A percentile compares a stretch with the other conserved stretches of the same genome.
phyloP scores from a whole-genome alignment of 1,139 yeast species.

The Pichia sp. region DNA sequence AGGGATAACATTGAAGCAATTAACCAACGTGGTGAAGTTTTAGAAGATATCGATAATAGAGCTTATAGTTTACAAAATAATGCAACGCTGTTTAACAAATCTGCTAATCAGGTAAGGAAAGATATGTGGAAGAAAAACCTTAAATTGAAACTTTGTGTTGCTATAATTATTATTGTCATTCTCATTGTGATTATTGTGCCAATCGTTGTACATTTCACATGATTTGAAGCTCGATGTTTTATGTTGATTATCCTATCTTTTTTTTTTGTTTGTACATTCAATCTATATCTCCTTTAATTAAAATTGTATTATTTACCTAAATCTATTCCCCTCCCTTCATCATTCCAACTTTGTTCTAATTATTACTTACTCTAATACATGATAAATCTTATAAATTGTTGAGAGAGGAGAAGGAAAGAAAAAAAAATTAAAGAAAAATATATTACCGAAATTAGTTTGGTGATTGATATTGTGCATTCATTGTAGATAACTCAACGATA shows the following conservation, averaged over 20 bases:
- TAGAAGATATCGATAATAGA: conserved; percentile 88
- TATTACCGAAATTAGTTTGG: not conserved
- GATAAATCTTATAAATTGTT: no score
- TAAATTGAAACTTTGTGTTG: conserved; percentile 91
- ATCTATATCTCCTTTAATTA: not conserved
- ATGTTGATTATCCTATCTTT: not conserved
- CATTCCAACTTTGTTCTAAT: no score
- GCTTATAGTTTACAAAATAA: conserved; percentile 89
- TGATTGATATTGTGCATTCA: conserved; percentile 44
- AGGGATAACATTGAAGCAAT: conserved; percentile 94
- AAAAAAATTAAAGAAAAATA: no score
- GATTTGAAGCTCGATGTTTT: conserved; percentile 1
- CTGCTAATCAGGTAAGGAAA: conserved; percentile 95
- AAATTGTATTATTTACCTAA: no score
- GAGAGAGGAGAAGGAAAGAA: no score
- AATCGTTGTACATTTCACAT: conserved; percentile 77
- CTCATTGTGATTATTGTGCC: conserved; percentile 90
- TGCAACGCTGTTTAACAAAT: conserved; percentile 94
- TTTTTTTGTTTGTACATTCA: not conserved
- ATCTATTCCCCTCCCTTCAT: no score
- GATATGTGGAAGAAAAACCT: conserved; percentile 99
- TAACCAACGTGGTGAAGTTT: conserved; percentile 88
- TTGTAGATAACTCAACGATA: conserved; percentile 84
- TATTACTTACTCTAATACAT: no score
- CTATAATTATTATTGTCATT: conserved; percentile 70